Evolutionary conservation across 306 rosid species (phyloP).

Genomic region (Cucumis hystrix): DNA sequence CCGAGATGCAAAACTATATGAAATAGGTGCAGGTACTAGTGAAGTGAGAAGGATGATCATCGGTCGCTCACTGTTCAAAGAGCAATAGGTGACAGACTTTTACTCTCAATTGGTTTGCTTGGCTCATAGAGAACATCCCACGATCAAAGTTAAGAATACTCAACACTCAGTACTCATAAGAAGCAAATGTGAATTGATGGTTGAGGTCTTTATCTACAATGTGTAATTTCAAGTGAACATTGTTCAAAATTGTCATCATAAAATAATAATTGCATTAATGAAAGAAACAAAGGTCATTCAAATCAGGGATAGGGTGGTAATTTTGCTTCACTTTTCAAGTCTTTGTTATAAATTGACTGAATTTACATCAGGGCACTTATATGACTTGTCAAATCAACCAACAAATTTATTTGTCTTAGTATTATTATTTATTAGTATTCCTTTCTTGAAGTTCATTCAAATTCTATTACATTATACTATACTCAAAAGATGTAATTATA

Average conservation of each 20-base stretch:
- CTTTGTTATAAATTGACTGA: not conserved
- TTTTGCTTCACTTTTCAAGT: not conserved
- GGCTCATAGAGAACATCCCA: not conserved
- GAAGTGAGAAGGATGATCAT: slow-evolving; percentile 91
- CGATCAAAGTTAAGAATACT: not conserved
- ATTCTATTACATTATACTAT: no score
- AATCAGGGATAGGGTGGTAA: not conserved
- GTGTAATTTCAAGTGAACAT: not conserved
- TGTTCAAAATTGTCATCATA: not conserved
- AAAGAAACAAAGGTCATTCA: not conserved
- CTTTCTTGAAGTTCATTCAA: no score
- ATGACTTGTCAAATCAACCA: not conserved
- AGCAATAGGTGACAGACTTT: slow-evolving; percentile 22
- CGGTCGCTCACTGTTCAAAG: slow-evolving; percentile 80
- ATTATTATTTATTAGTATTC: no score
- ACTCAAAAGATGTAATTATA: no score
- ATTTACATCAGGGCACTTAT: not conserved
- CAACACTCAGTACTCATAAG: not conserved
- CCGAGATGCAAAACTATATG: slow-evolving; percentile 76
- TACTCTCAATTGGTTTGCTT: not conserved
- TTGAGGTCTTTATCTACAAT: not conserved
- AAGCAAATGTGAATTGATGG: not conserved
- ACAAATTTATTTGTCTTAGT: not conserved
- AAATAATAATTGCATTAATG: not conserved
- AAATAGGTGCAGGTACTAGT: slow-evolving; percentile 88